Evolutionary conservation across 208 protist genomes (phyloP).

Genomic region (Crithidia fasciculata): DNA sequence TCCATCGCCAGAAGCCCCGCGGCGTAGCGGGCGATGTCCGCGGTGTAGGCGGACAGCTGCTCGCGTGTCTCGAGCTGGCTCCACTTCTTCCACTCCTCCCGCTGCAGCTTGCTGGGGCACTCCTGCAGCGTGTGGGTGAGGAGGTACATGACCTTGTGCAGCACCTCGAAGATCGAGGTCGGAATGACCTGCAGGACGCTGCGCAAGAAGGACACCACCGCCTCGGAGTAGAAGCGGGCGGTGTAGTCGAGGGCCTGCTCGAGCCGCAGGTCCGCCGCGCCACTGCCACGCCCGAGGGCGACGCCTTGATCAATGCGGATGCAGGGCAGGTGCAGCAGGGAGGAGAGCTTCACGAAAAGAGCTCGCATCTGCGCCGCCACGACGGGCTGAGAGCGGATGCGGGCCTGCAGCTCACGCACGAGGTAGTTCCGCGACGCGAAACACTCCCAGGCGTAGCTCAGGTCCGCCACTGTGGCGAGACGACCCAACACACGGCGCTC

Average conservation of each 20-base stretch:
- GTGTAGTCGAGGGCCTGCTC: conserved; percentile 86
- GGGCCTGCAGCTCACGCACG: conserved; percentile 93
- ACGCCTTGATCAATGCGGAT: conserved; percentile 91
- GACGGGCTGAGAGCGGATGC: conserved; percentile 92
- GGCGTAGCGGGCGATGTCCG: conserved; percentile 94
- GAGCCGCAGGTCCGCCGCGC: conserved; percentile 53
- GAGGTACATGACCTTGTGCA: conserved; percentile 95
- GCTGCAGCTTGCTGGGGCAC: conserved; percentile 73
- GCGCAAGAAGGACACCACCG: conserved; percentile 93
- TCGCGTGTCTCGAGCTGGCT: conserved; percentile 93
- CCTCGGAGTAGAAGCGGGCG: conserved; percentile 93
- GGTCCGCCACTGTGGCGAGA: conserved; percentile 92
- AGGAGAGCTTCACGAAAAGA: conserved; percentile 97
- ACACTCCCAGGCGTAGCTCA: conserved; percentile 97
- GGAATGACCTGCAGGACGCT: conserved; percentile 97
- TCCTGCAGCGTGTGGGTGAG: conserved; percentile 85
- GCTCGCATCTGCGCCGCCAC: conserved; percentile 94
- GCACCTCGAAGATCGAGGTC: conserved; percentile 93
- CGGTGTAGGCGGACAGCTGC: conserved; percentile 87
- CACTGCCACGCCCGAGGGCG: not conserved
- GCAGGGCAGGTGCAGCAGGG: conserved; percentile 95
- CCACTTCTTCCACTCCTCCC: conserved; percentile 73
- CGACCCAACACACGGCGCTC: conserved; percentile 87
- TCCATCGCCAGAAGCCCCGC: conserved; percentile 98
- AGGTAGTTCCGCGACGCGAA: conserved; percentile 86